phyloP scores from a whole-genome alignment of 305 asterid genomes.

The Plantago coronopus region DNA sequence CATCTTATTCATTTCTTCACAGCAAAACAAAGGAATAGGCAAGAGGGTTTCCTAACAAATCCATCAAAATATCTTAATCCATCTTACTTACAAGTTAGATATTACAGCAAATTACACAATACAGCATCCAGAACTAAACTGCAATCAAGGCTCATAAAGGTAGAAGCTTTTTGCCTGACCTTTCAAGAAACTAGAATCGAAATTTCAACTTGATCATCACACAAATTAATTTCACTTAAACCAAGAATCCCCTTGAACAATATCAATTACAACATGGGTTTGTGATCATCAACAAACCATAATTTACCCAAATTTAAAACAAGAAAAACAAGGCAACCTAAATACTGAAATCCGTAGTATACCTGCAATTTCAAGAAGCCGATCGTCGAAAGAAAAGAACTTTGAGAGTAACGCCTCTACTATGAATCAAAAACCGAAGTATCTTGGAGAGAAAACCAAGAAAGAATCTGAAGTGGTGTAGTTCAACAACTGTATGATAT shows the following conservation, averaged over 20 bases:
- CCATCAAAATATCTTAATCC: conserved; percentile 6
- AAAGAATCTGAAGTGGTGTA: too few species aligned
- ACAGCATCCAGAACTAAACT: neutral
- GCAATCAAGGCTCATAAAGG: neutral
- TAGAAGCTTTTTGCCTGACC: neutral
- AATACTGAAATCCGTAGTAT: neutral
- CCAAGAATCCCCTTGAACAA: neutral
- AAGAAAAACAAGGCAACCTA: too few species aligned
- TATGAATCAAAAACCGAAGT: neutral
- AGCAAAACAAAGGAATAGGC: conserved; percentile 1
- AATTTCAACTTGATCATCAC: neutral
- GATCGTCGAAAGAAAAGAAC: too few species aligned
- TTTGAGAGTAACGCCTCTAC: too few species aligned
- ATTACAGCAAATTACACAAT: neutral
- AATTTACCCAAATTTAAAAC: too few species aligned
- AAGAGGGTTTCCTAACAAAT: neutral
- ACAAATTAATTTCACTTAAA: neutral
- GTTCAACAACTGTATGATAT: too few species aligned
- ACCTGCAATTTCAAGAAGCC: neutral
- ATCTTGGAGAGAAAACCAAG: neutral
- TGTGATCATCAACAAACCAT: too few species aligned
- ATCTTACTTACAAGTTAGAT: neutral
- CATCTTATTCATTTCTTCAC: neutral
- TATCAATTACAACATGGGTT: too few species aligned
- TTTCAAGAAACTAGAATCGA: neutral